A percentile compares a stretch with the other conserved stretches of the same genome.
phyloP scores from a whole-genome alignment of 1,284 basidiomycete species.

The Papiliotrema fonsecae region DNA sequence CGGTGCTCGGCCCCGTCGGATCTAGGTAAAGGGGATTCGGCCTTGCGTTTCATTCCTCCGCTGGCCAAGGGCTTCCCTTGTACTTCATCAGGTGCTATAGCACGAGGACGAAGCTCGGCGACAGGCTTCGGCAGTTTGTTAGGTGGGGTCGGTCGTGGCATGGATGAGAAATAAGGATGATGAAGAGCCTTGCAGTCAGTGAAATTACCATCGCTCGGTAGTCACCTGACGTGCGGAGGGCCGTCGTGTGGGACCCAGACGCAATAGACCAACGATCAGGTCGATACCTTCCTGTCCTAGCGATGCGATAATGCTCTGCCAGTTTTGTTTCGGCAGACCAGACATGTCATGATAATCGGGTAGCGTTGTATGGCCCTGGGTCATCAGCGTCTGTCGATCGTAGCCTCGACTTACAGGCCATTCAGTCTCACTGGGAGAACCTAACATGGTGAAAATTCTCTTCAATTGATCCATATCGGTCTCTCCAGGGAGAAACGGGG shows the following conservation, averaged over 20 bases:
- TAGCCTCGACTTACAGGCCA: slow-evolving; percentile 71
- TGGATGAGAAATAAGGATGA: slow-evolving; percentile 42
- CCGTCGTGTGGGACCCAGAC: slow-evolving; percentile 80
- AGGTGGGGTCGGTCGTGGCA: slow-evolving; percentile 41
- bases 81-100: slow-evolving; percentile 41
- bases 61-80: slow-evolving; percentile 36
- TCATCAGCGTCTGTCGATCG: slow-evolving; percentile 2
- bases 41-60: slow-evolving; percentile 34
- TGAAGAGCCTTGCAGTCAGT: slow-evolving; percentile 30
- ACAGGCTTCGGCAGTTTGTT: slow-evolving; percentile 41
- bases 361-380: slow-evolving; percentile 83
- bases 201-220: neutral
- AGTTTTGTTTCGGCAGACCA: slow-evolving; percentile 65
- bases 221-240: slow-evolving; percentile 73
- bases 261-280: slow-evolving; percentile 70
- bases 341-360: slow-evolving; percentile 81
- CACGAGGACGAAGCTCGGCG: slow-evolving; percentile 42
- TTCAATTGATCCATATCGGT: slow-evolving; percentile 95
- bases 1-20: neutral
- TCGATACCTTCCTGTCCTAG: slow-evolving; percentile 83
- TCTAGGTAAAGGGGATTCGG: slow-evolving; percentile 23
- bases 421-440: slow-evolving; percentile 90
- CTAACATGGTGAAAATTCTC: slow-evolving; percentile 88
- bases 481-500: slow-evolving; percentile 91
- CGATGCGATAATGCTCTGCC: slow-evolving; percentile 75